These are phyloP conservation scores for Thalassiosira mediterranea DNA, from an alignment of 352 stramenopile genomes.

Conservation along the genomic window DNA sequence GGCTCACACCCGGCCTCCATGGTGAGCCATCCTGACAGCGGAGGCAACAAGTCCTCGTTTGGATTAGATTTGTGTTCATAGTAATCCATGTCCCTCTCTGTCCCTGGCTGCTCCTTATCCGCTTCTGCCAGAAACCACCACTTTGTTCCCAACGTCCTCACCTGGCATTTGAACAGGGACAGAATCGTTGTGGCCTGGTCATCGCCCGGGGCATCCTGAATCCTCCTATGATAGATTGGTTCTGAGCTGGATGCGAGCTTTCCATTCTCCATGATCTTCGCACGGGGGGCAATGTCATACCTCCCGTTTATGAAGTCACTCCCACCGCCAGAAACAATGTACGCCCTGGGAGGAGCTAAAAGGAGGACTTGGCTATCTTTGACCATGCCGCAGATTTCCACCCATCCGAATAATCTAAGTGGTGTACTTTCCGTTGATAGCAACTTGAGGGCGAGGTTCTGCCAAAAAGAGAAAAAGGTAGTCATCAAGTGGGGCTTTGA, in stretches of 20 bases:
- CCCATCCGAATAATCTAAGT: constrained; percentile 92
- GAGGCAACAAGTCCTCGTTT: constrained; percentile 92
- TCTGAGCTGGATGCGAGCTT: constrained; percentile 14
- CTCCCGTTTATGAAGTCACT: constrained; percentile 91
- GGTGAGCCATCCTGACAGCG: constrained; percentile 89
- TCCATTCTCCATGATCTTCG: constrained; percentile 46
- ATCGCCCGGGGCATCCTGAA: background rate
- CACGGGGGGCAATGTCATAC: constrained; percentile 86
- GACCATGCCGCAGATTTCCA: constrained; percentile 92
- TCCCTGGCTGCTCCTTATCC: constrained; percentile 95
- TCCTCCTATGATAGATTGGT: background rate
- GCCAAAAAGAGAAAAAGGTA: constrained; percentile 75
- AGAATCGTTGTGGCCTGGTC: constrained; percentile 76
- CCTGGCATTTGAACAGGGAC: constrained; percentile 96
- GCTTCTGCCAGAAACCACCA: constrained; percentile 99
- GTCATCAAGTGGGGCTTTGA: constrained; percentile 49
- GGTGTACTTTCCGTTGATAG: constrained; percentile 91
- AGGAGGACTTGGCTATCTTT: constrained; percentile 76
- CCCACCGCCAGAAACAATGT: constrained; percentile 89
- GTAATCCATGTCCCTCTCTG: constrained; percentile 98
- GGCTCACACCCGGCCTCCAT: constrained; percentile 73
- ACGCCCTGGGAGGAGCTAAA: constrained; percentile 88
- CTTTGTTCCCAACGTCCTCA: constrained; percentile 96
- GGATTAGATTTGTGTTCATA: constrained; percentile 95
- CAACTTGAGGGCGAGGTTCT: constrained; percentile 62